Conservation (phyloP, 2,329 filamentous ascomycete species). For the Emmonsiellopsis sp. region DNA sequence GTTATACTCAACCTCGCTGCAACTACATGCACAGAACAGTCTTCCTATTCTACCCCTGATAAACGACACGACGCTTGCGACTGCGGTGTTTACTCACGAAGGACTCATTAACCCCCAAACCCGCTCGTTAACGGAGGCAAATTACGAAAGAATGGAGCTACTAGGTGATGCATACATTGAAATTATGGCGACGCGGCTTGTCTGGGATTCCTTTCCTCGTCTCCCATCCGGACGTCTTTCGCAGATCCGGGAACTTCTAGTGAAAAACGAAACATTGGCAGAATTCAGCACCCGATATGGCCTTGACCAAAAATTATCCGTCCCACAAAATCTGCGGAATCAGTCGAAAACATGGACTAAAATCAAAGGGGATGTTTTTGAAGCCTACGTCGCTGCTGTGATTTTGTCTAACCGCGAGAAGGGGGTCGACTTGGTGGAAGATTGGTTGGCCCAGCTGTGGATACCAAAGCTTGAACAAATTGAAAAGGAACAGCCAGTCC, state of each 20-base stretch:
- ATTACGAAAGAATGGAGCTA: slow-evolving; percentile 80
- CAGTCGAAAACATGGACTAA: slow-evolving; percentile 54
- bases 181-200: slow-evolving; percentile 62
- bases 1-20: not conserved
- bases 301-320: slow-evolving; percentile 54
- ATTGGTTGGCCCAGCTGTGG: slow-evolving; percentile 73
- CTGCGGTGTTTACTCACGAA: slow-evolving; percentile 58
- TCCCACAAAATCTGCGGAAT: slow-evolving; percentile 41
- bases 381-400: slow-evolving; percentile 77
- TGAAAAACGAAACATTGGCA: slow-evolving; percentile 71
- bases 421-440: slow-evolving; percentile 52
- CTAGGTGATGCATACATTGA: slow-evolving; percentile 82
- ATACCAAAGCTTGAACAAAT: slow-evolving; percentile 46
- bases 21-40: not conserved
- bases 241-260: slow-evolving; percentile 65
- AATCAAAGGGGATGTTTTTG: slow-evolving; percentile 76
- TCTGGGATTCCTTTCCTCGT: slow-evolving; percentile 61
- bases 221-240: slow-evolving; percentile 60
- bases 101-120: slow-evolving; percentile 29
- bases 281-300: slow-evolving; percentile 61
- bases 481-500: slow-evolving; percentile 16
- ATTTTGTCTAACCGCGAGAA: slow-evolving; percentile 56
- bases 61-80: slow-evolving; percentile 49
- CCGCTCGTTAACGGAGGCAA: slow-evolving; percentile 25
- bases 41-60: slow-evolving; percentile 47